Conservation (phyloP, 768 basidiomycete genomes). For the Megacollybia marginata region DNA sequence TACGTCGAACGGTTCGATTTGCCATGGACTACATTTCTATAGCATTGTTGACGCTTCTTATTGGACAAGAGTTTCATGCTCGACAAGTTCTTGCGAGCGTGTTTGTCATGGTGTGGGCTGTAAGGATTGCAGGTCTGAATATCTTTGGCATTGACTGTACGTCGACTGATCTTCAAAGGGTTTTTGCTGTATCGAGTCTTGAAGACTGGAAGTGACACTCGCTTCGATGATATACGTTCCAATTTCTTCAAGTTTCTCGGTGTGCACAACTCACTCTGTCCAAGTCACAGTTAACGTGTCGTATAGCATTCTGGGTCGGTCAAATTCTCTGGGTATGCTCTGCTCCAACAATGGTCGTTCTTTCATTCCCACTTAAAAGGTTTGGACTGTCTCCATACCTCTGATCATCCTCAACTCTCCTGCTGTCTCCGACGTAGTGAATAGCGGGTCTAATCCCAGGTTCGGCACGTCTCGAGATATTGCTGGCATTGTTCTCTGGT, state of each 20-base stretch:
- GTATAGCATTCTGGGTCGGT: conserved; percentile 46
- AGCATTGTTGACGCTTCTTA: conserved; percentile 56
- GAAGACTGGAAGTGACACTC: conserved; percentile 55
- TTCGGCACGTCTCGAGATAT: conserved; percentile 63
- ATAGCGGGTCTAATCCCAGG: conserved; percentile 39
- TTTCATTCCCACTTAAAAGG: conserved; percentile 19
- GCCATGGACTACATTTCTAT: background rate
- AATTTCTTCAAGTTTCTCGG: conserved; percentile 62
- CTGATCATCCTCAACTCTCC: conserved; percentile 63
- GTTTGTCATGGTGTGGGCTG: conserved; percentile 64
- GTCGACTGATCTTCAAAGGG: conserved; percentile 16
- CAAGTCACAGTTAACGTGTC: background rate
- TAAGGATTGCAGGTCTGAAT: conserved; percentile 41
- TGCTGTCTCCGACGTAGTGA: conserved; percentile 40
- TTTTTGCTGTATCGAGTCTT: conserved; percentile 67
- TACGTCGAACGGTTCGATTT: conserved; percentile 9
- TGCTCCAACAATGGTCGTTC: background rate
- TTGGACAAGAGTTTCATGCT: conserved; percentile 53
- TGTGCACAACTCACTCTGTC: conserved; percentile 9
- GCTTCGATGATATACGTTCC: conserved; percentile 61
- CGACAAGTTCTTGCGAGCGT: conserved; percentile 51
- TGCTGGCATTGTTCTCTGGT: conserved; percentile 55
- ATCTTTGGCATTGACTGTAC: background rate
- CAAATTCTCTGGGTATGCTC: conserved; percentile 53
- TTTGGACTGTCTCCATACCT: conserved; percentile 59